phyloP scores from a whole-genome alignment of 2,329 filamentous ascomycete species.

The Kalaharituber pfeilii region DNA sequence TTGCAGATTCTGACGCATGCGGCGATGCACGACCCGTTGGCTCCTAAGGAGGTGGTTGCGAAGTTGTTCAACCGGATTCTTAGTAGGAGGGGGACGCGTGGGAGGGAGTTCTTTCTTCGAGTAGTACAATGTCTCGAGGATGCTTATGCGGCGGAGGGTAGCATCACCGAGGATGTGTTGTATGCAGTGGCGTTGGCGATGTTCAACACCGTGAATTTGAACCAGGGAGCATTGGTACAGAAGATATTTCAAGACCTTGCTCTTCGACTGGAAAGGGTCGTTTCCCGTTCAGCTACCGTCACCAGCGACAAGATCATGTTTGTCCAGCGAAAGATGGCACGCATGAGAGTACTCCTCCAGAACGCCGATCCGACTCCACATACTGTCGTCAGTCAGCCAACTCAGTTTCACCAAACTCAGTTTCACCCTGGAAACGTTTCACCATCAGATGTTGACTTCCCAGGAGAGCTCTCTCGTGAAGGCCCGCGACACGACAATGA shows the following conservation, averaged over 20 bases:
- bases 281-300: not conserved
- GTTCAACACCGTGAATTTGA: constrained; percentile 19
- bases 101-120: constrained; percentile 17
- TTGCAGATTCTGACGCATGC: constrained; percentile 20
- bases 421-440: constrained; percentile 5
- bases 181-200: constrained; percentile 11
- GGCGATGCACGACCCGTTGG: constrained; percentile 17
- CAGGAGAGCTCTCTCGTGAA: constrained; percentile 19
- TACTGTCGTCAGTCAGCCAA: constrained; percentile 2
- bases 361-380: constrained; percentile 20
- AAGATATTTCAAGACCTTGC: constrained; percentile 13
- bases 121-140: not conserved
- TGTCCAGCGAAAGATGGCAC: constrained; percentile 11
- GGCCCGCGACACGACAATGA: constrained; percentile 24
- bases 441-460: constrained; percentile 11
- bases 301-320: constrained; percentile 8
- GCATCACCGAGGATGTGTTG: constrained; percentile 10
- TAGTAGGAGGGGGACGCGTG: constrained; percentile 19
- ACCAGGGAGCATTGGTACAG: constrained; percentile 19
- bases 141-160: not conserved
- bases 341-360: constrained; percentile 19
- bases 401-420: constrained; percentile 1
- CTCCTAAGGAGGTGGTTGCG: constrained; percentile 22
- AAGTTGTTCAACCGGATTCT: constrained; percentile 24
- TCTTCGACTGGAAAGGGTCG: constrained; percentile 1